Base-by-base conservation (phyloP, 2,329 filamentous ascomycete species). In the Didymosphaeria variabile region DNA sequence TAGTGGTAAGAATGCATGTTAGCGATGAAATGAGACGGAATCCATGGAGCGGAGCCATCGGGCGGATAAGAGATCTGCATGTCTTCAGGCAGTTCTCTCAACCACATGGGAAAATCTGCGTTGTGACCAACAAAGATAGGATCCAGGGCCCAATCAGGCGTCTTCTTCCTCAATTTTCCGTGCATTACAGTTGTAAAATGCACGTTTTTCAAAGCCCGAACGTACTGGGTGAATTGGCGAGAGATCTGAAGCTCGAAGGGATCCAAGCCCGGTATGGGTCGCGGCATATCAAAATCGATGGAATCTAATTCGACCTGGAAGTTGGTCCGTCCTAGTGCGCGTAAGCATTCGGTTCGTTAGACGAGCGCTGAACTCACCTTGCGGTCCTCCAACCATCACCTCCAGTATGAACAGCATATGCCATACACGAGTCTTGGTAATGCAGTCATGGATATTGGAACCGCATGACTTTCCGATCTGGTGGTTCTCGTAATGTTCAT, bases 1-100 rank as follows among this genome's bases (percentile, higher is more conserved):
- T 96, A 90, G 76, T 95, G 94, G 77, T 98, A 97, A 2, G 90
- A 90, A 74, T 97, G 92, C 78, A 97, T 84, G 72, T 97, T 97
- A 38, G 92, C 94, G 51, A 96, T 85, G 72, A 94, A 97, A 68
- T 96, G 91, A 8, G 92, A 94, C 2, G 92, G 87, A 19, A 97
- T 83, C 90, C 91, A 95, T 0, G 94, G 94, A 2, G 92, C 85
- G 3, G 91, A 91, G 52, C 90, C 91, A 72, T 96, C 92, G 0
- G 86, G 78, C 2, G 93, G 90, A 73, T 94, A 96, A 3, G 86
- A 87, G 40, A 98, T 84, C 63, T 90, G 86, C 62, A 98, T 82
- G 74, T 97, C 93, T 12, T 86, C 80, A 0, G 94, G 94, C 7
- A 98, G 82, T 58, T 92, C 91, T 51, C 86, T 84, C 61, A 92